A percentile compares a stretch with the other conserved stretches of the same genome.
Conservation (phyloP, 805 yeast species). For the Ogataea minuta region DNA sequence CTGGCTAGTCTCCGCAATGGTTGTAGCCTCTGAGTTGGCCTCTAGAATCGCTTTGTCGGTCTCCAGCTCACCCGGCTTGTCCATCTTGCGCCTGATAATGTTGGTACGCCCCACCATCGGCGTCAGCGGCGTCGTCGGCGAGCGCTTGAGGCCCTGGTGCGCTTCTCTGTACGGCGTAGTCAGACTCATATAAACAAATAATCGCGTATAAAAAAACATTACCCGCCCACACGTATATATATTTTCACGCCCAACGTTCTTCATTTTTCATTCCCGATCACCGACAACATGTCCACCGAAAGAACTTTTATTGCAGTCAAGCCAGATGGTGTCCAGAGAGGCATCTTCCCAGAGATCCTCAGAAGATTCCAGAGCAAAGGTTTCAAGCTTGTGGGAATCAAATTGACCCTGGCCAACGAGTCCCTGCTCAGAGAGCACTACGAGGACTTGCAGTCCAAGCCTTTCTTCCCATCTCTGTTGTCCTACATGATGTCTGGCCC, state of each 20-base stretch:
- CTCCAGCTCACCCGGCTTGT: neutral
- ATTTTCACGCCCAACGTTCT: constrained; percentile 6
- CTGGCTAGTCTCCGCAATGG: neutral
- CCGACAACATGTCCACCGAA: constrained; percentile 55
- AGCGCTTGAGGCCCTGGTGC: constrained; percentile 23
- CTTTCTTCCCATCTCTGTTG: constrained; percentile 96
- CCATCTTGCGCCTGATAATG: constrained; percentile 26
- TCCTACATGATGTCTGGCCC: constrained; percentile 99
- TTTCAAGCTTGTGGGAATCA: constrained; percentile 94
- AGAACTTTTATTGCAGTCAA: constrained; percentile 91
- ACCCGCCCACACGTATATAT: constrained; percentile 7
- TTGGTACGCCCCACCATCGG: constrained; percentile 29
- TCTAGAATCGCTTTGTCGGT: neutral
- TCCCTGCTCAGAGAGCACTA: constrained; percentile 88
- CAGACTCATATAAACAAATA: constrained; percentile 12
- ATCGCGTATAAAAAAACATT: constrained; percentile 7
- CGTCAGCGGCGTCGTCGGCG: constrained; percentile 35
- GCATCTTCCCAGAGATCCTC: constrained; percentile 84
- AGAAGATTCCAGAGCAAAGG: constrained; percentile 97
- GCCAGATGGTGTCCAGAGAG: constrained; percentile 99
- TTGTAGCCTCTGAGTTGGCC: neutral
- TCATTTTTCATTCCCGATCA: constrained; percentile 8
- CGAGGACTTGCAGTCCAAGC: constrained; percentile 91
- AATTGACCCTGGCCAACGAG: constrained; percentile 87
- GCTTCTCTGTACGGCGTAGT: constrained; percentile 11